These are phyloP conservation scores for Linaria vulgaris DNA, from an alignment of 257 asterid genomes.

Conservation along the genomic window DNA sequence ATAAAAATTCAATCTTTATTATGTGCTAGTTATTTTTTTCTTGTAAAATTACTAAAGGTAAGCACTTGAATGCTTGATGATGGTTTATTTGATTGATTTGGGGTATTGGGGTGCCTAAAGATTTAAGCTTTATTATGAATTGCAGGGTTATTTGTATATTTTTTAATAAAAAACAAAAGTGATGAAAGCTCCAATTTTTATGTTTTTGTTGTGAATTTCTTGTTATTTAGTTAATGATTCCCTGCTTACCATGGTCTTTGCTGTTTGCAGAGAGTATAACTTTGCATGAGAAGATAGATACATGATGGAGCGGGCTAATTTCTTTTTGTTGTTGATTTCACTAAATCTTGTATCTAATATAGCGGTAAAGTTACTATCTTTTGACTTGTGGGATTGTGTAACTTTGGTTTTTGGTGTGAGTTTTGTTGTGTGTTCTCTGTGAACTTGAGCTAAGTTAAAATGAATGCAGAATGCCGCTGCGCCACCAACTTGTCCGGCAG, in stretches of 20 bases:
- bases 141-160: background rate
- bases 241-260: background rate
- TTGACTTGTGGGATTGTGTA: conserved; percentile 9
- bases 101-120: background rate
- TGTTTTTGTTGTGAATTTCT: background rate
- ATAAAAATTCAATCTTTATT: too few relatives aligned
- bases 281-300: conserved; percentile 31
- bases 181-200: background rate
- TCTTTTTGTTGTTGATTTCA: conserved; percentile 37
- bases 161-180: background rate
- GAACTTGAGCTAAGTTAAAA: conserved; percentile 11
- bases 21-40: too few relatives aligned
- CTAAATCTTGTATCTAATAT: conserved; percentile 34
- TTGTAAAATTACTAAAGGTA: too few relatives aligned
- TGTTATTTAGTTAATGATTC: background rate
- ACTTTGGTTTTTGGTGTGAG: background rate
- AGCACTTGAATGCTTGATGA: conserved; percentile 5
- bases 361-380: conserved; percentile 43
- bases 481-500: conserved; percentile 91
- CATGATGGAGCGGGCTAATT: conserved; percentile 35
- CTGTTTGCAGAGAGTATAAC: conserved; percentile 29
- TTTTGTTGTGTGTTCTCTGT: background rate
- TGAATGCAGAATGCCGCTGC: conserved; percentile 51
- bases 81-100: background rate
- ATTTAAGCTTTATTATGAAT: background rate